These are phyloP conservation scores for Coemansia sp. DNA, from an alignment of 192 early-diverging fungal genomes.

Conservation along the genomic window DNA sequence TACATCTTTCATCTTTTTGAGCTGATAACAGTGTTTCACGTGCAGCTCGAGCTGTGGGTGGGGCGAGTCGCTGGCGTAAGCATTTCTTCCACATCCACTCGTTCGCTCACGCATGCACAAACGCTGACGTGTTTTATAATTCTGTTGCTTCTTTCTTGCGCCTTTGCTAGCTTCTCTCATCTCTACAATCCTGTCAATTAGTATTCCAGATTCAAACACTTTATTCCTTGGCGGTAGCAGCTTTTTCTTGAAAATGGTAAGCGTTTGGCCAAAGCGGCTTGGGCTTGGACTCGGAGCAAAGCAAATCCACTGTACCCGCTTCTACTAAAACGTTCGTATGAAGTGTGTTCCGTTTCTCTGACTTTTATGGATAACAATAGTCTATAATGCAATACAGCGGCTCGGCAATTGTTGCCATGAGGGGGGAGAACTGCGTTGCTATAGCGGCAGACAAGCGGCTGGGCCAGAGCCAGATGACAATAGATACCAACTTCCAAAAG, in stretches of 20 bases:
- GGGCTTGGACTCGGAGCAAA: no score
- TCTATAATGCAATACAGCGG: conserved; percentile 62
- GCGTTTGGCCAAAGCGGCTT: not conserved
- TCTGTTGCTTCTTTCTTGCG: not conserved
- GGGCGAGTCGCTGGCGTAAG: not conserved
- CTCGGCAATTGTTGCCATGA: conserved; percentile 92
- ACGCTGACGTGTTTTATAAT: not conserved
- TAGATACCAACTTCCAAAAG: conserved; percentile 95
- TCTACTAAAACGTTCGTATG: not conserved
- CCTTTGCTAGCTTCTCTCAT: not conserved
- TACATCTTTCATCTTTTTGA: not conserved
- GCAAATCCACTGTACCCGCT: not conserved
- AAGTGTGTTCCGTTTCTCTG: not conserved
- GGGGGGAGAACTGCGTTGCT: conserved; percentile 97
- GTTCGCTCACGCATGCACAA: not conserved
- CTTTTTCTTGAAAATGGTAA: conserved; percentile 7
- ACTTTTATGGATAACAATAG: not conserved
- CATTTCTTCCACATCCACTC: not conserved
- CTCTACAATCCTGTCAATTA: not conserved
- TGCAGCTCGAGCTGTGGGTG: not conserved
- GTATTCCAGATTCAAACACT: not conserved
- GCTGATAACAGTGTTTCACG: not conserved
- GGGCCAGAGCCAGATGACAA: conserved; percentile 88
- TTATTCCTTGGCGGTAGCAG: not conserved
- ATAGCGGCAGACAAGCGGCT: conserved; percentile 95